Conservation (phyloP, 257 asterid species). For the Handroanthus guayacan region DNA sequence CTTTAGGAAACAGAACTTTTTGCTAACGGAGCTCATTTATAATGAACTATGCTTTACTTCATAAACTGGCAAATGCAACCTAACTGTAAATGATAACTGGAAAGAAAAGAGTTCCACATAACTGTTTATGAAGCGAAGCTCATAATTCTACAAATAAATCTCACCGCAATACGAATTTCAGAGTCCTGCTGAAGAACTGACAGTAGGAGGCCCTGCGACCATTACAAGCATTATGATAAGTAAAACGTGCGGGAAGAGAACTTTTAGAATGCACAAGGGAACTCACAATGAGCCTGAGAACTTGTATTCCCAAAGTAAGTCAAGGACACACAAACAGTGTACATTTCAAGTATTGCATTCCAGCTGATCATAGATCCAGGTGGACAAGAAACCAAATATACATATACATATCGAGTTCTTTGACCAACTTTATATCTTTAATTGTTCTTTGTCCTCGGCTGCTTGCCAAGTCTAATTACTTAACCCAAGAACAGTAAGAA, state of each 20-base stretch:
- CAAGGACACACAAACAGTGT: conserved; percentile 13
- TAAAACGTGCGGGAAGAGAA: conserved; percentile 11
- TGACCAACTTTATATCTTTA: neutral
- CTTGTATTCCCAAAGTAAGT: neutral
- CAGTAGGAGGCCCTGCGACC: conserved; percentile 81
- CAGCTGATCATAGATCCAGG: conserved; percentile 8
- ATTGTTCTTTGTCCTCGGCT: conserved; percentile 23
- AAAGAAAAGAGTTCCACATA: neutral
- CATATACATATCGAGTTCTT: neutral
- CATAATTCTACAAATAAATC: conserved; percentile 33
- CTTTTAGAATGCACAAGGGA: neutral
- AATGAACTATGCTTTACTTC: neutral
- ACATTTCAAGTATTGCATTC: conserved; percentile 9
- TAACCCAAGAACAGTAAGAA: conserved; percentile 13
- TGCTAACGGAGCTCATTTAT: conserved; percentile 1
- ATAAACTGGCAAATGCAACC: conserved; percentile 12
- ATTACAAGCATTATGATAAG: conserved; percentile 31
- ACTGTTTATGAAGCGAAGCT: conserved; percentile 21
- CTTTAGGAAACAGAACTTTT: neutral
- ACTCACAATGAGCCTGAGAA: conserved; percentile 5
- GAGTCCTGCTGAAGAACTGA: conserved; percentile 93
- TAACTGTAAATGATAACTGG: conserved; percentile 12
- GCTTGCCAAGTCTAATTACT: conserved; percentile 17
- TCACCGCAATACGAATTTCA: conserved; percentile 92
- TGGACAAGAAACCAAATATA: neutral